phyloP scores from a whole-genome alignment of 2,329 filamentous ascomycete species.

The Ustulina deusta region DNA sequence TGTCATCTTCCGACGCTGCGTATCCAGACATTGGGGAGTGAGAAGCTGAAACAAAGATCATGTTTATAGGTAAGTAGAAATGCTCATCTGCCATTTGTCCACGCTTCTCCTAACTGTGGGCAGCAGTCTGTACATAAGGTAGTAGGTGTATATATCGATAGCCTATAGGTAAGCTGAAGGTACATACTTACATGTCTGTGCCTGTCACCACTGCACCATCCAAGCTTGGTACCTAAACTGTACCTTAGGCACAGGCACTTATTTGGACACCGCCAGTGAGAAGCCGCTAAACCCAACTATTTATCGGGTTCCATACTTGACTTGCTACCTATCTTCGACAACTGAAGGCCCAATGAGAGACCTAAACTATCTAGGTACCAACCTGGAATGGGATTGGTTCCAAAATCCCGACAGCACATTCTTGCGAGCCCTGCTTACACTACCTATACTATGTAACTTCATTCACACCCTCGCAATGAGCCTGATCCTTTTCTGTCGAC shows the following conservation, averaged over 20 bases:
- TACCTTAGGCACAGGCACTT: neutral
- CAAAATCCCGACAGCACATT: slow-evolving; percentile 1
- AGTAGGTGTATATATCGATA: too few species aligned
- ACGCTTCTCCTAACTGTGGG: slow-evolving; percentile 21
- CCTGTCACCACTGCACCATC: slow-evolving; percentile 10
- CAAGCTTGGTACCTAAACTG: slow-evolving; percentile 21
- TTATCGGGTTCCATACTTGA: neutral
- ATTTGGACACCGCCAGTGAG: slow-evolving; percentile 17
- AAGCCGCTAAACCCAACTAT: too few species aligned
- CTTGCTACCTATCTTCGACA: slow-evolving; percentile 10
- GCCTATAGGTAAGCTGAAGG: neutral
- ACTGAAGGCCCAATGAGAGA: neutral
- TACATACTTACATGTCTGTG: slow-evolving; percentile 8
- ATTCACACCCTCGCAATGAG: neutral
- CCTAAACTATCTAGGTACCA: neutral
- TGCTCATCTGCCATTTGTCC: slow-evolving; percentile 28
- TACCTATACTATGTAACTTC: neutral
- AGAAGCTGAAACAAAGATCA: slow-evolving; percentile 22
- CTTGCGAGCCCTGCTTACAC: slow-evolving; percentile 2
- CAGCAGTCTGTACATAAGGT: neutral
- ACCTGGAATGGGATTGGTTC: slow-evolving; percentile 6
- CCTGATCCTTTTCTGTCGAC: neutral
- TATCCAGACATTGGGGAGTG: slow-evolving; percentile 27
- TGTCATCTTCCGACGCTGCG: slow-evolving; percentile 31
- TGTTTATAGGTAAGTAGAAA: slow-evolving; percentile 3